These are phyloP conservation scores for Colletotrichum horii DNA, from an alignment of 2,329 filamentous ascomycete species.

Conservation along the genomic window DNA sequence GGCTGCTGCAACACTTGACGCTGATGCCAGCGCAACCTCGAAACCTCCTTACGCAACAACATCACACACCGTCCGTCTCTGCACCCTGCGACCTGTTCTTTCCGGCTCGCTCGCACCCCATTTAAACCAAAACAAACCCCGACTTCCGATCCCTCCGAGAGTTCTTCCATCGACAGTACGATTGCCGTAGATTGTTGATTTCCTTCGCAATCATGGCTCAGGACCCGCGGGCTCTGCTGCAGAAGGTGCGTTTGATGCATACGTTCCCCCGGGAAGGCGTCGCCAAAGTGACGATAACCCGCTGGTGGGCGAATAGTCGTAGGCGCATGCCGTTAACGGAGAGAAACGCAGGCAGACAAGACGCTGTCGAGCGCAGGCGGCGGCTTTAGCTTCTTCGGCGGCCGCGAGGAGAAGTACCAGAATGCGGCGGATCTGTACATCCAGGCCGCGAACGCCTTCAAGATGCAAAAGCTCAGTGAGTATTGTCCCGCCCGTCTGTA, in stretches of 20 bases:
- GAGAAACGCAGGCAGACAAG: conserved; percentile 79
- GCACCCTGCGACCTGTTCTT: neutral
- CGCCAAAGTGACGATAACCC: neutral
- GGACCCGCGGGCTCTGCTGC: conserved; percentile 78
- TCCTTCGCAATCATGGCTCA: conserved; percentile 63
- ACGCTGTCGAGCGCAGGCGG: conserved; percentile 73
- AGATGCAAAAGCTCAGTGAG: conserved; percentile 83
- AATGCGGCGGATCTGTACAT: conserved; percentile 86
- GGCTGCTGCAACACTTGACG: conserved; percentile 8
- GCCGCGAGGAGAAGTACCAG: conserved; percentile 86
- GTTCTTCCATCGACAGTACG: neutral
- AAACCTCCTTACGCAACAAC: neutral
- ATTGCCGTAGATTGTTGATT: neutral
- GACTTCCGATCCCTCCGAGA: neutral
- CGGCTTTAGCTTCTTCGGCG: conserved; percentile 91
- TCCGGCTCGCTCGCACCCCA: neutral
- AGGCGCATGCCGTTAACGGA: neutral
- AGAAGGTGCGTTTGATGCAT: conserved; percentile 63
- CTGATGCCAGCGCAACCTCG: conserved; percentile 6
- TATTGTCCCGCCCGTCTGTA: neutral
- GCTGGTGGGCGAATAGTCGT: neutral
- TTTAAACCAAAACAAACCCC: neutral
- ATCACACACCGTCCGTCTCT: neutral
- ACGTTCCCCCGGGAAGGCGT: neutral
- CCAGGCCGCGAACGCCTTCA: conserved; percentile 90